A percentile compares a stretch with the other conserved stretches of the same genome.
Conservation (phyloP, 371 early-diverging fungal genomes). For the Saksenaea vasiformis region DNA sequence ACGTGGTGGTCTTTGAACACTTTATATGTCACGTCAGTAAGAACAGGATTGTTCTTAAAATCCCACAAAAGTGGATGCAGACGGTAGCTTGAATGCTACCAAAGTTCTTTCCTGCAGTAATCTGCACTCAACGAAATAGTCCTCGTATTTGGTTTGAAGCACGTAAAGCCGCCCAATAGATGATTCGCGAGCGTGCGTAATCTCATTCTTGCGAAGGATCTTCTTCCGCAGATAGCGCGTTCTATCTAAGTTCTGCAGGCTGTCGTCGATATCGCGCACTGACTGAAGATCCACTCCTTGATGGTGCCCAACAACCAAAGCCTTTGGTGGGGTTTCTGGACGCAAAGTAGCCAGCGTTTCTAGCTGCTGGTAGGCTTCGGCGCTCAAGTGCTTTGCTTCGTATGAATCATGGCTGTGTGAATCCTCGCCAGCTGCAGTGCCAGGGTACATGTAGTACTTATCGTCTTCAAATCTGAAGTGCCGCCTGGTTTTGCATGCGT, state of each 20-base stretch:
- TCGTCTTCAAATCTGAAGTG: too few species aligned
- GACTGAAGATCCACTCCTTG: neutral
- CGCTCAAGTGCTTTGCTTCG: neutral
- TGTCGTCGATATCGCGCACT: neutral
- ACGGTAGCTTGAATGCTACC: too few species aligned
- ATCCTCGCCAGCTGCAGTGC: too few species aligned
- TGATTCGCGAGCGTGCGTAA: too few species aligned
- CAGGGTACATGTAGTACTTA: neutral
- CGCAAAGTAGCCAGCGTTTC: neutral
- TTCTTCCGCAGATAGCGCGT: neutral
- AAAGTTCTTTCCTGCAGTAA: too few species aligned
- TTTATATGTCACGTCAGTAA: neutral
- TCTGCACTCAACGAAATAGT: too few species aligned
- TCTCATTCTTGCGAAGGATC: neutral
- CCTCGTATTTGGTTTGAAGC: too few species aligned
- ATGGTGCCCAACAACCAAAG: neutral
- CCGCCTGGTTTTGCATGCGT: too few species aligned
- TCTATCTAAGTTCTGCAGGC: neutral
- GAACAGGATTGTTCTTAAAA: neutral
- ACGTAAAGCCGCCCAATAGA: too few species aligned
- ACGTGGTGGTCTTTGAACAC: too few species aligned
- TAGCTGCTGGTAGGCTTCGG: neutral
- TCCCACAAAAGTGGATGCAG: neutral
- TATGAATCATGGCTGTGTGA: too few species aligned
- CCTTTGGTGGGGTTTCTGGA: neutral